Evolutionary conservation across 805 yeast species (phyloP), one percentile per base, ranked within the genome.

Genomic region (Kurtzmaniella cleridarum): DNA sequence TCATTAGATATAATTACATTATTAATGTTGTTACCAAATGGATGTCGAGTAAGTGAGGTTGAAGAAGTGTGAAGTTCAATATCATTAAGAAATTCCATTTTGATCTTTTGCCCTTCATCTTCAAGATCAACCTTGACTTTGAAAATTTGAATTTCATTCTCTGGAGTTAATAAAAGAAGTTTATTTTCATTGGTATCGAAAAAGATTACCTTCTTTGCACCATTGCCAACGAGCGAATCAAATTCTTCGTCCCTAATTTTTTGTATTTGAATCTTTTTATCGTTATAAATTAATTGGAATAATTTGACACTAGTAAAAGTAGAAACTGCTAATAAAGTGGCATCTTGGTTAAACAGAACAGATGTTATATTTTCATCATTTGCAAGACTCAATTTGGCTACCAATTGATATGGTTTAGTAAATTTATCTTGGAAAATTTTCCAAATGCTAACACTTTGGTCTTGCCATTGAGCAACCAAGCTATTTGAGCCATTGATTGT

Each of bases 371-470:
- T 84, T 46, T 88, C 96, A 26, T 85, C 95, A 46, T 83, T 93
- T 34, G 78, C 70, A 42, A 83, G 62, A 2, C 75, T 65, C 50
- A 86, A 54, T 60, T 85, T 85, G 38, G 84, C 70, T 2, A 84
- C 79, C 42, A 89, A 59, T 41, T 74, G 76, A 53, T 74, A 78
- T 13, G 73, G 66, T 12, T 53, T 53, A 51, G 42, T 55, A 12
- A 40, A 45, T 3, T 30, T 18, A 14, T 55, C 66, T 14, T 60
- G 57, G 16, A 62, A 64, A 14, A 87, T 53, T 44, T 62, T 66
- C 98, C 98, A 93, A 9, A 93, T 69, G 54, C 88, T 88, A 31
- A 91, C 75, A 3, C 75, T 69, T 55, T 84, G 89, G 48, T 84
- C 95, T 50, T 80, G 83, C 93, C 95, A 91, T 73, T 83, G 72